Base-by-base conservation (phyloP, 2,329 filamentous ascomycete species). In the Ascochyta lentis region DNA sequence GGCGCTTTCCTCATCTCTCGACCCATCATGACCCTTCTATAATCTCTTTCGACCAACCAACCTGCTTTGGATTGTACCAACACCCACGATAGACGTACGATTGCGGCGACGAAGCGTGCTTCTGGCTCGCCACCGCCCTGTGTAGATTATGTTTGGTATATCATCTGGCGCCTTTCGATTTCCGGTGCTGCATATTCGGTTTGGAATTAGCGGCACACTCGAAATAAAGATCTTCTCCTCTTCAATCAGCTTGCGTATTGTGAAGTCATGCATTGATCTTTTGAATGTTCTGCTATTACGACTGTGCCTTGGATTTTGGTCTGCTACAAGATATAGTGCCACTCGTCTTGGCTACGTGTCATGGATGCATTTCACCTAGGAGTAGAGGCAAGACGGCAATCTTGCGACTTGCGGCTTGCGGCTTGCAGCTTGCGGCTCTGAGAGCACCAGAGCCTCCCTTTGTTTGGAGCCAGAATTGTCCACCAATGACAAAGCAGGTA, bases 21-120 rank as follows among this genome's bases (percentile, higher is more conserved):
- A 68, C 63, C 56, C 56, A 60, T 56, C 65, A 70, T 61, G 67
- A 68, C 59, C 48, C 54, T 65, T 66, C 60, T 65, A 56, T 64
- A 66, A 66, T 67, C 62, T 55, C 61, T 60, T 63, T 65, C 52
- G 38, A 57, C 52, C 51, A 54, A 64, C 65, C 66, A 5, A 31
- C 12, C 48, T 62, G 60, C 58, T 59, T 66, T 60, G 63, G 60
- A 64, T 62, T 76, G 72, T 76, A 76, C 63, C 68, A 76, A 66
- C 65, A 75, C 57, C 60, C 64, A 71, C 70, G 70, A 74, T 76
- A 76, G 73, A 76, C 73, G 72, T 74, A 75, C 64, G 69, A 74
- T 66, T 67, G 67, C 67, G 70, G 61, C 61, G 63, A 63, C 46
- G 61, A 51, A 50, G 63, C 62, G 59, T 53, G 49, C 45, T 60